Conservation (phyloP, 768 basidiomycete genomes). For the Rhodotorula diobovata region DNA sequence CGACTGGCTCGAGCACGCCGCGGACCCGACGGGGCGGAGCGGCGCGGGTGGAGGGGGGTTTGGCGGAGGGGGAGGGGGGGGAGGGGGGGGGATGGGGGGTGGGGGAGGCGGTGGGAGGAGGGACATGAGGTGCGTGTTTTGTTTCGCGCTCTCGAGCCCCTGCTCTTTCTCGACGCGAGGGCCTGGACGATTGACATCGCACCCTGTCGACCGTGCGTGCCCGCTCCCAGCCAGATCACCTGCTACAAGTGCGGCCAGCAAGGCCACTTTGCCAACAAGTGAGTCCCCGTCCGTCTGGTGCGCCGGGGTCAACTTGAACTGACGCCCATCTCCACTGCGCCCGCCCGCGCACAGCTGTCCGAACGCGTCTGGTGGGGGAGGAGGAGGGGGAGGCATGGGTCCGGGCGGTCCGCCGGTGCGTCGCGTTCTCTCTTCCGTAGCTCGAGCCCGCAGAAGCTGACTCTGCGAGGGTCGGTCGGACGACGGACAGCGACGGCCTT, state of each 20-base stretch:
- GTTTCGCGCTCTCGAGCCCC: too few relatives aligned
- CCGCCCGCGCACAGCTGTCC: not conserved
- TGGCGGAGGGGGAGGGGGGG: constrained; percentile 31
- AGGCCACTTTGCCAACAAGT: constrained; percentile 58
- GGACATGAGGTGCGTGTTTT: constrained; percentile 61
- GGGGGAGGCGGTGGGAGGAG: constrained; percentile 53
- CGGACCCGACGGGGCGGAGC: constrained; percentile 27
- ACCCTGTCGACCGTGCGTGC: not conserved
- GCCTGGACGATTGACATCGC: not conserved
- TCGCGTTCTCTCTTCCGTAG: not conserved
- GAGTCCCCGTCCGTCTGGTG: not conserved
- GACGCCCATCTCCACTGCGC: too few relatives aligned
- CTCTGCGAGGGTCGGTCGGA: too few relatives aligned
- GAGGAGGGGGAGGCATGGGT: constrained; percentile 1
- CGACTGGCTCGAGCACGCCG: constrained; percentile 38
- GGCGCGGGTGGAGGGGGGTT: constrained; percentile 32
- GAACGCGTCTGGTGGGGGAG: not conserved
- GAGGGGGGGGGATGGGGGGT: constrained; percentile 6
- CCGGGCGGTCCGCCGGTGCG: not conserved
- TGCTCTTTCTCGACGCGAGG: too few relatives aligned
- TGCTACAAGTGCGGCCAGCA: constrained; percentile 71
- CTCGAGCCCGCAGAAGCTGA: too few relatives aligned
- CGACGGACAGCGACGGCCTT: too few relatives aligned
- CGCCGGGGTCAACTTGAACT: too few relatives aligned
- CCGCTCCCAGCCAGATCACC: constrained; percentile 25